A percentile compares a stretch with the other conserved stretches of the same genome.
Conservation (phyloP, 345 rosid species). For the Hibiscus tridactylites region DNA sequence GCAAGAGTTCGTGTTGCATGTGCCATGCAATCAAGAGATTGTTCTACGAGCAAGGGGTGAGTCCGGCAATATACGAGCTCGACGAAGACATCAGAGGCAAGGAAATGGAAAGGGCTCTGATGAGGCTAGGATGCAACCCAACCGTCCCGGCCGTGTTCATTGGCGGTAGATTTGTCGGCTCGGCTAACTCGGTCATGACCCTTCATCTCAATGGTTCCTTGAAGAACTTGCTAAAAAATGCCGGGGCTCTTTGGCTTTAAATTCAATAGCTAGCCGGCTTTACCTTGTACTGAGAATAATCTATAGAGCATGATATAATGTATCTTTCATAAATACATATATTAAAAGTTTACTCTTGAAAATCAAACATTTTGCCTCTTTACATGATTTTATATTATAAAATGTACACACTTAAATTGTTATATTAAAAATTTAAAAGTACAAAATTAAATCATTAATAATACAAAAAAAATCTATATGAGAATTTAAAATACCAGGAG, state of each 20-base stretch:
- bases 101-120: slow-evolving; percentile 78
- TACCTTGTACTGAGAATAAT: background rate
- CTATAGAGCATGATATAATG: background rate
- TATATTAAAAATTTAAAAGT: too few species aligned
- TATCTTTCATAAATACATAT: background rate
- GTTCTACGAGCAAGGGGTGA: slow-evolving; percentile 86
- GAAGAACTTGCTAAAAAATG: slow-evolving; percentile 75
- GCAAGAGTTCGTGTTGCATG: slow-evolving; percentile 91
- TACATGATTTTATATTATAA: too few species aligned
- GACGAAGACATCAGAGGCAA: slow-evolving; percentile 59
- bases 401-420: too few species aligned
- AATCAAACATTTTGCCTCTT: background rate
- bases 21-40: slow-evolving; percentile 81
- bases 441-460: too few species aligned
- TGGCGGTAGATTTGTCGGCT: slow-evolving; percentile 76
- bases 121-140: slow-evolving; percentile 67
- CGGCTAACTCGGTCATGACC: slow-evolving; percentile 77
- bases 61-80: slow-evolving; percentile 71
- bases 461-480: too few species aligned
- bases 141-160: slow-evolving; percentile 59
- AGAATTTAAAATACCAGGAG: too few species aligned
- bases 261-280: background rate
- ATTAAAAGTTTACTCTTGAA: background rate
- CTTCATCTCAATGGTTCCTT: slow-evolving; percentile 80
- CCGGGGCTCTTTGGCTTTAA: slow-evolving; percentile 79